phyloP scores from a whole-genome alignment of 1,139 yeast species.

The Diutina sp. region DNA sequence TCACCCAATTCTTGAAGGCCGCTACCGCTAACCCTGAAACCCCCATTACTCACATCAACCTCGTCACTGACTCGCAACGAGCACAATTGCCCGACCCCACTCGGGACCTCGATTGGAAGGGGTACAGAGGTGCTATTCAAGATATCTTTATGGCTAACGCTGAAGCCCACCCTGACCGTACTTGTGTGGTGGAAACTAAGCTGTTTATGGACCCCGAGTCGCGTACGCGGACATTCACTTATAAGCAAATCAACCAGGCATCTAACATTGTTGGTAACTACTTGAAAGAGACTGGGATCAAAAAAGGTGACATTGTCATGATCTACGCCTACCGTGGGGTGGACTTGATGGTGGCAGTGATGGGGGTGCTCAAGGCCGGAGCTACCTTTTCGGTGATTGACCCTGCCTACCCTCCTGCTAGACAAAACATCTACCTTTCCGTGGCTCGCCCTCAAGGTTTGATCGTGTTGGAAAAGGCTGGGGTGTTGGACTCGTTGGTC shows the following conservation, averaged over 20 bases:
- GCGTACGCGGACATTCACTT: slow-evolving; percentile 62
- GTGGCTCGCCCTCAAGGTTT: slow-evolving; percentile 92
- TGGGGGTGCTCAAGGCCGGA: slow-evolving; percentile 97
- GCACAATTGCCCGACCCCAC: slow-evolving; percentile 77
- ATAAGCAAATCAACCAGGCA: slow-evolving; percentile 78
- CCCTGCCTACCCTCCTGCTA: slow-evolving; percentile 97
- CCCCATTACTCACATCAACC: slow-evolving; percentile 45
- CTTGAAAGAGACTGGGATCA: slow-evolving; percentile 67
- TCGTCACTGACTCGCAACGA: slow-evolving; percentile 54
- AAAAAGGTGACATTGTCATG: slow-evolving; percentile 91
- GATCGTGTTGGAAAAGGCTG: slow-evolving; percentile 85
- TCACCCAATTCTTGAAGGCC: slow-evolving; percentile 35
- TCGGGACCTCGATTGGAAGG: slow-evolving; percentile 75
- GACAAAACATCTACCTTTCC: slow-evolving; percentile 83
- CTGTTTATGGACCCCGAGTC: slow-evolving; percentile 44
- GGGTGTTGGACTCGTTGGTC: slow-evolving; percentile 63
- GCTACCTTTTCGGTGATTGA: slow-evolving; percentile 97
- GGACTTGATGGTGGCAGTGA: slow-evolving; percentile 88
- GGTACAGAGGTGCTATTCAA: slow-evolving; percentile 89
- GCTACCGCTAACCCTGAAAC: slow-evolving; percentile 20
- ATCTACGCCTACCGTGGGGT: slow-evolving; percentile 97
- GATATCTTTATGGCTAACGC: slow-evolving; percentile 89
- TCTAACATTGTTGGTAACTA: slow-evolving; percentile 93
- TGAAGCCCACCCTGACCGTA: slow-evolving; percentile 64
- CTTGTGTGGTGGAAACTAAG: slow-evolving; percentile 88